Evolutionary conservation across 352 stramenopile species (phyloP).

Genomic region (Pythium rishiriense): DNA sequence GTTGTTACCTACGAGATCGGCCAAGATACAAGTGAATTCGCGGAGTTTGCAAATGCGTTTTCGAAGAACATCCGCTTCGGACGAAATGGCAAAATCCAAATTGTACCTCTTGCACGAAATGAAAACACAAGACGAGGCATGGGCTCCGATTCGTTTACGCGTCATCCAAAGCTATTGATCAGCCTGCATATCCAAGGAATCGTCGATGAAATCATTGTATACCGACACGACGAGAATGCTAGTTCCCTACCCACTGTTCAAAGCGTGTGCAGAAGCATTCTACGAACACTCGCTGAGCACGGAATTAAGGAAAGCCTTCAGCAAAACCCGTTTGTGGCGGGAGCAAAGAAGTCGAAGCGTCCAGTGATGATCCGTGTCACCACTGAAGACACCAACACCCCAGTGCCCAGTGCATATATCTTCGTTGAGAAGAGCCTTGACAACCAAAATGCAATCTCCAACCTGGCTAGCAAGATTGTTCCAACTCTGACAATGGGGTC

Average conservation of each 20-base stretch:
- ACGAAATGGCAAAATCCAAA: conserved; percentile 52
- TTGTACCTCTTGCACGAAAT: conserved; percentile 23
- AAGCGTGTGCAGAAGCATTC: conserved; percentile 47
- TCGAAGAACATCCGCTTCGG: conserved; percentile 68
- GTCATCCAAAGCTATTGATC: conserved; percentile 30
- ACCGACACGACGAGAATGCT: conserved; percentile 36
- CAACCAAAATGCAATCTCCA: conserved; percentile 39
- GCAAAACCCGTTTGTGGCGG: conserved; percentile 53
- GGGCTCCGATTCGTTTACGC: neutral
- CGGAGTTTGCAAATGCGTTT: conserved; percentile 45
- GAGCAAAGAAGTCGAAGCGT: conserved; percentile 47
- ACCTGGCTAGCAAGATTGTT: conserved; percentile 59
- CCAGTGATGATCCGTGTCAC: conserved; percentile 53
- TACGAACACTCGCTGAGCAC: conserved; percentile 46
- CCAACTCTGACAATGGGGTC: conserved; percentile 68
- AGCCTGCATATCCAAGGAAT: conserved; percentile 44
- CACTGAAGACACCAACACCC: conserved; percentile 48
- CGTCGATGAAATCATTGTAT: conserved; percentile 42
- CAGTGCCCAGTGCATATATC: conserved; percentile 48
- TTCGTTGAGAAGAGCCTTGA: conserved; percentile 62
- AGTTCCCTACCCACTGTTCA: conserved; percentile 46
- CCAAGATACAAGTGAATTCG: conserved; percentile 25
- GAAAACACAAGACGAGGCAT: neutral
- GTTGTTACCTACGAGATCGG: conserved; percentile 34
- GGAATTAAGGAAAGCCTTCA: conserved; percentile 71